Conservation (phyloP, 805 yeast species). For the Clavispora fructus region DNA sequence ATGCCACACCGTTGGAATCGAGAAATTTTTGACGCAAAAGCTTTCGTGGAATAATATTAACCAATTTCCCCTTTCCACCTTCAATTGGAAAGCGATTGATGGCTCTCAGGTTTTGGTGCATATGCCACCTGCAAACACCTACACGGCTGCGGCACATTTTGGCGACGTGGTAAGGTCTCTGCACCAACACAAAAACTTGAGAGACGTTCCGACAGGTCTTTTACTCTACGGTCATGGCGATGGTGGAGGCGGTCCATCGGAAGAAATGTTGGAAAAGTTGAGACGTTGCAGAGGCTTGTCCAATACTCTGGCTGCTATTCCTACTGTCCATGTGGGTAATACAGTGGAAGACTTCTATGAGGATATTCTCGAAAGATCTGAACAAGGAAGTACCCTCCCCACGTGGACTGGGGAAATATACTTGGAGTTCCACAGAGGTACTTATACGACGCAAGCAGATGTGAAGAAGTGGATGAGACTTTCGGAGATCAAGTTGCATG, state of each 20-base stretch:
- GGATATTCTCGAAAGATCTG: constrained; percentile 53
- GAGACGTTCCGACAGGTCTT: constrained; percentile 75
- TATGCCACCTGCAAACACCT: constrained; percentile 97
- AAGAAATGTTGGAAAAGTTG: constrained; percentile 87
- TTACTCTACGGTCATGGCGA: constrained; percentile 91
- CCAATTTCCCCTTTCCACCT: constrained; percentile 81
- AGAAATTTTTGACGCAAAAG: constrained; percentile 85
- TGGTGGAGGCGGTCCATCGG: constrained; percentile 98
- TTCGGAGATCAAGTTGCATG: constrained; percentile 73
- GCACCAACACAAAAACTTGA: constrained; percentile 75
- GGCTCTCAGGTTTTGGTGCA: constrained; percentile 91
- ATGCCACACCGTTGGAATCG: constrained; percentile 80
- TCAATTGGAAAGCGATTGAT: constrained; percentile 93
- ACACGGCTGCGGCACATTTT: constrained; percentile 88
- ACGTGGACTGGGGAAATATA: constrained; percentile 93
- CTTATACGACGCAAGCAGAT: constrained; percentile 90
- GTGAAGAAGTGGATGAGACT: constrained; percentile 76
- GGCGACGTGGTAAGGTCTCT: constrained; percentile 86
- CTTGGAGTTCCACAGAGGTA: constrained; percentile 94
- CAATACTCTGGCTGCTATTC: constrained; percentile 74
- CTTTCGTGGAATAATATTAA: constrained; percentile 96
- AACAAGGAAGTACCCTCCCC: constrained; percentile 65
- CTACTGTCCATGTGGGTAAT: constrained; percentile 72
- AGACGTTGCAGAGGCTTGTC: constrained; percentile 87
- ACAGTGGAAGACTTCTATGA: constrained; percentile 80